Evolutionary conservation across 2,329 filamentous ascomycete genomes (phyloP), one percentile per base, ranked within the genome.

Genomic region (Neobulgaria alba): DNA sequence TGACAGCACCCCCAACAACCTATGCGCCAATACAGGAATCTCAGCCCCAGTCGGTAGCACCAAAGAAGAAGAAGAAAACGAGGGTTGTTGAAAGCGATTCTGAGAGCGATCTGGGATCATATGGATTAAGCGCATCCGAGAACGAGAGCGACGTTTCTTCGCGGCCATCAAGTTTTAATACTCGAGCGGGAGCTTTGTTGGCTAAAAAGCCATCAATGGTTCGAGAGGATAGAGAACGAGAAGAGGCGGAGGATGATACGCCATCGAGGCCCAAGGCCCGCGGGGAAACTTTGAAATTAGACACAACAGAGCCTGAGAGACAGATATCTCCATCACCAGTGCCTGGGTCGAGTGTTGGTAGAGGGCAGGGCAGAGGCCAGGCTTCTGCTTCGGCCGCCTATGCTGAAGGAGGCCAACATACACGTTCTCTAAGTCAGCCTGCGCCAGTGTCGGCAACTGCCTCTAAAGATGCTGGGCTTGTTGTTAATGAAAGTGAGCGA

Each of bases 181-280:
- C 44, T 20, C 42, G 50, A 15, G 38, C 49, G n/a, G 53, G 47
- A 14, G 34, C 49, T 5, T 36, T 50, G n/a, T 39, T 61, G 12
- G 51, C 42, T 20, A 65, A 67, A 48, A 63, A 66, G 42, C 65
- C 68, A 10, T 69, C 67, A 3, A 57, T 66, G 10, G 66, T 72
- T 1, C 59, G 59, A 10, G 72, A 77, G 44, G 64, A 69, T 37
- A 56, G 63, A 29, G 65, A 67, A 32, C 51, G 56, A 16, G 65
- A 69, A 35, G 63, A 68, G 23, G 50, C 60, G 29, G 54, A 61
- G 36, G 54, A 57, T 38, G 49, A 53, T 39, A 48, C 50, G 2
- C 49, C 54, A 21, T 43, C 30, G 29, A 29, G 43, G 17, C 19
- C 32, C 14, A 43, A 40, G 31, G 20, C 36, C 8, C 23, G 15